Evolutionary conservation across 495 filamentous ascomycete species (phyloP).

Genomic region (Talaromyces adpressus): DNA sequence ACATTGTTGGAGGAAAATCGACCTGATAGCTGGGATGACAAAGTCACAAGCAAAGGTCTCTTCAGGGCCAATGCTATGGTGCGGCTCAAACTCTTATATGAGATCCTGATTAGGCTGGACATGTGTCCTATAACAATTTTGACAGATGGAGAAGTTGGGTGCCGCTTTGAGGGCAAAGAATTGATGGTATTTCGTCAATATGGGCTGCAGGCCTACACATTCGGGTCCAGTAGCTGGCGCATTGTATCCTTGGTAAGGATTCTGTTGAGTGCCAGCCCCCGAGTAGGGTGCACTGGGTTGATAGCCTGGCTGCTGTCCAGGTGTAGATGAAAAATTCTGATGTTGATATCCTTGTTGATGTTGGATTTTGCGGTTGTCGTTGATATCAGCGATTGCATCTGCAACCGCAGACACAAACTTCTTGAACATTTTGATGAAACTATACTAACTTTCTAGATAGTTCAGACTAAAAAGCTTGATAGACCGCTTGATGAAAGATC

Average conservation of each 20-base stretch:
- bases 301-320: not conserved
- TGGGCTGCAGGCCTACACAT: not conserved
- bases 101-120: not conserved
- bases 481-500: not conserved
- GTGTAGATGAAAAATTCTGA: not conserved
- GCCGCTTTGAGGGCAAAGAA: not conserved
- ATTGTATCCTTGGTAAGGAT: not conserved
- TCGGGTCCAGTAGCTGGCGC: not conserved
- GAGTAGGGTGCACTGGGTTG: not conserved
- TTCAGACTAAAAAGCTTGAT: not conserved
- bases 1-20: not conserved
- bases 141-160: not conserved
- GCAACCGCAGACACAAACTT: not conserved
- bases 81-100: not conserved
- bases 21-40: not conserved
- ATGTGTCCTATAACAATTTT: not conserved
- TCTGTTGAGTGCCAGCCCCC: not conserved
- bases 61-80: not conserved
- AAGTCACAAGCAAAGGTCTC: not conserved
- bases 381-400: not conserved
- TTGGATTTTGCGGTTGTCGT: not conserved
- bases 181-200: not conserved
- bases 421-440: not conserved
- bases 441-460: not conserved
- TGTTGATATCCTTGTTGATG: not conserved